phyloP scores from a whole-genome alignment of 2,329 filamentous ascomycete genomes.

The Fusarium pseudonygamai region DNA sequence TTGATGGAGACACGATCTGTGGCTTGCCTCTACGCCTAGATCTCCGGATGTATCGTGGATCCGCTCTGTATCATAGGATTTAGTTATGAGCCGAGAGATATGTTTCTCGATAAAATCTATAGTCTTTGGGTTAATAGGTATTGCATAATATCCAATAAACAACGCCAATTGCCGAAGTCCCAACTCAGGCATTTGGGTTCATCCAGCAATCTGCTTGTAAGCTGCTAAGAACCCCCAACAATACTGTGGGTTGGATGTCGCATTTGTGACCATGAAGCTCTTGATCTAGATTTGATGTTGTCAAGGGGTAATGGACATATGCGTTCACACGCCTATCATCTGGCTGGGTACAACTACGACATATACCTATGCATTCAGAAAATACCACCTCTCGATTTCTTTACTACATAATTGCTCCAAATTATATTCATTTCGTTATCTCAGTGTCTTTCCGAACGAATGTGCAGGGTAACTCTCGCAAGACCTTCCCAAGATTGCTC shows the following conservation, averaged over 20 bases:
- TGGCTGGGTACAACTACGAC: background rate
- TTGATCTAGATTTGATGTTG: background rate
- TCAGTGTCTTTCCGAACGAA: background rate
- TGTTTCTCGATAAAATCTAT: no score
- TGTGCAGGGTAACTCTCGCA: background rate
- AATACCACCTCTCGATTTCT: fast-evolving
- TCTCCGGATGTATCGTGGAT: background rate
- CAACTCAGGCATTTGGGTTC: no score
- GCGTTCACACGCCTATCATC: background rate
- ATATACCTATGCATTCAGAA: background rate
- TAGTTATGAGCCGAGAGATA: no score
- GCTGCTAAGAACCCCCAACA: fast-evolving
- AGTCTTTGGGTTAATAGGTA: background rate
- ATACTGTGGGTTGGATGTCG: fast-evolving
- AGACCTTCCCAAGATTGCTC: fast-evolving
- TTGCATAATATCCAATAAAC: fast-evolving
- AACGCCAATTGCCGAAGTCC: background rate
- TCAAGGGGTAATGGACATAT: fast-evolving
- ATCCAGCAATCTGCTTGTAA: fast-evolving
- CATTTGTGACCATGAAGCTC: background rate
- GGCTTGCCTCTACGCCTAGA: background rate
- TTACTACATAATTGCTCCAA: fast-evolving
- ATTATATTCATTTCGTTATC: no score
- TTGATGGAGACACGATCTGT: background rate
- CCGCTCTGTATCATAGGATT: background rate